A percentile compares a stretch with the other conserved stretches of the same genome.
Evolutionary conservation across 2,329 filamentous ascomycete species (phyloP).

Genomic region (Verticillium albo-atrum): DNA sequence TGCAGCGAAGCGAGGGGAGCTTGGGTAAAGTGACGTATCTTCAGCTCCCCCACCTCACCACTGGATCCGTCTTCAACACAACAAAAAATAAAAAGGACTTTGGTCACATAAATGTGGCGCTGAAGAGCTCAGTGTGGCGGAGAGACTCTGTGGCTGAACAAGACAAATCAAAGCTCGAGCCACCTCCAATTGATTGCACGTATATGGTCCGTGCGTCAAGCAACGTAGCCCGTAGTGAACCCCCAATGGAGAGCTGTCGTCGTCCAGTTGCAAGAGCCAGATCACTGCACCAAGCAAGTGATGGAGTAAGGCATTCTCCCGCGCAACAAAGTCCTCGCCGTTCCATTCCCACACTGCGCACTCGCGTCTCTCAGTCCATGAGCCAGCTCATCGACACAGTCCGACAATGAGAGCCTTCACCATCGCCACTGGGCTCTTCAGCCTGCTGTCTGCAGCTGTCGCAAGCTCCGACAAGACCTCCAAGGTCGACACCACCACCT

Average conservation of each 20-base stretch:
- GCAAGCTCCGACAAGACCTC: constrained; percentile 36
- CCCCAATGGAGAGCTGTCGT: background rate
- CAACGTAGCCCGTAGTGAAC: background rate
- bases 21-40: background rate
- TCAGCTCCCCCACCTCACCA: background rate
- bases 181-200: background rate
- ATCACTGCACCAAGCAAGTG: constrained; percentile 10
- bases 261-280: constrained; percentile 11
- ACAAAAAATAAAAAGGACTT: background rate
- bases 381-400: constrained; percentile 14
- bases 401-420: constrained; percentile 43
- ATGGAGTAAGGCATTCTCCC: constrained; percentile 13
- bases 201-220: background rate
- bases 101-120: background rate
- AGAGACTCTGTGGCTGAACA: background rate
- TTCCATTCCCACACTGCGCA: constrained; percentile 6
- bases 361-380: constrained; percentile 18
- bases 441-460: constrained; percentile 47
- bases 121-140: background rate
- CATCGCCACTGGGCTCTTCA: constrained; percentile 53
- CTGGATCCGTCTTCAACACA: background rate
- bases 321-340: constrained; percentile 6
- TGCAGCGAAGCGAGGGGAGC: background rate
- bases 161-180: background rate
- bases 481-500: constrained; percentile 57